phyloP scores from a whole-genome alignment of 2,329 filamentous ascomycete species.

The Geosmithia flava region DNA sequence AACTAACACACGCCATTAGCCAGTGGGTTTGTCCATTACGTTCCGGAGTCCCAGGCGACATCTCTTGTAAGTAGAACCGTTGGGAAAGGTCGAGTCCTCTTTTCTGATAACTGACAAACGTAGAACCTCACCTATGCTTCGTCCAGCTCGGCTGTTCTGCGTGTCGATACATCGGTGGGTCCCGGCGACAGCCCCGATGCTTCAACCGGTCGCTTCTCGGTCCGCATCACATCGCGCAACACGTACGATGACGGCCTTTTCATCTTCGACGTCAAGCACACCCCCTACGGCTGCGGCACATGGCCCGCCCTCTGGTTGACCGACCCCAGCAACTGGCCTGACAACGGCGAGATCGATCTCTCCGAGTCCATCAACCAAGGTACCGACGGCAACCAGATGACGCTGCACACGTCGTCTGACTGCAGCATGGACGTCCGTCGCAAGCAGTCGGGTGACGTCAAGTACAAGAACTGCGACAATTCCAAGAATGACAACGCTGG shows the following conservation, averaged over 20 bases:
- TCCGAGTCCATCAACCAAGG: slow-evolving; percentile 46
- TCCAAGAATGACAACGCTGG: slow-evolving; percentile 39
- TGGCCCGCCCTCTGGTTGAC: slow-evolving; percentile 58
- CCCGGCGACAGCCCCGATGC: slow-evolving; percentile 33
- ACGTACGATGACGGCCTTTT: slow-evolving; percentile 53
- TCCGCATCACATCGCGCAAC: slow-evolving; percentile 47
- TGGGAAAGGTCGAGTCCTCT: slow-evolving; percentile 2
- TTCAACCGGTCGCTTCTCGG: slow-evolving; percentile 47
- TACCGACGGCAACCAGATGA: slow-evolving; percentile 42
- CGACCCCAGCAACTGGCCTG: slow-evolving; percentile 48
- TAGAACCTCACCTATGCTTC: slow-evolving; percentile 53
- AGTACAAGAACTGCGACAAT: slow-evolving; percentile 36
- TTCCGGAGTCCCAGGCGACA: slow-evolving; percentile 26
- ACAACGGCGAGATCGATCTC: slow-evolving; percentile 52
- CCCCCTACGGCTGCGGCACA: slow-evolving; percentile 48
- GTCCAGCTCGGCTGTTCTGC: slow-evolving; percentile 37
- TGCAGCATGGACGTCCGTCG: slow-evolving; percentile 43
- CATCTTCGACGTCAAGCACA: slow-evolving; percentile 53
- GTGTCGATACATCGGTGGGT: slow-evolving; percentile 47
- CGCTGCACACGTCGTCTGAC: slow-evolving; percentile 40
- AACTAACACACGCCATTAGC: slow-evolving; percentile 13
- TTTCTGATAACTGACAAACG: neutral
- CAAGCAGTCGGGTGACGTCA: slow-evolving; percentile 32
- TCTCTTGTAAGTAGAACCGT: slow-evolving; percentile 21
- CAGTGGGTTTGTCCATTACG: slow-evolving; percentile 40